Base-by-base conservation (phyloP, 371 early-diverging fungal genomes). In the Rhizomucor miehei region DNA sequence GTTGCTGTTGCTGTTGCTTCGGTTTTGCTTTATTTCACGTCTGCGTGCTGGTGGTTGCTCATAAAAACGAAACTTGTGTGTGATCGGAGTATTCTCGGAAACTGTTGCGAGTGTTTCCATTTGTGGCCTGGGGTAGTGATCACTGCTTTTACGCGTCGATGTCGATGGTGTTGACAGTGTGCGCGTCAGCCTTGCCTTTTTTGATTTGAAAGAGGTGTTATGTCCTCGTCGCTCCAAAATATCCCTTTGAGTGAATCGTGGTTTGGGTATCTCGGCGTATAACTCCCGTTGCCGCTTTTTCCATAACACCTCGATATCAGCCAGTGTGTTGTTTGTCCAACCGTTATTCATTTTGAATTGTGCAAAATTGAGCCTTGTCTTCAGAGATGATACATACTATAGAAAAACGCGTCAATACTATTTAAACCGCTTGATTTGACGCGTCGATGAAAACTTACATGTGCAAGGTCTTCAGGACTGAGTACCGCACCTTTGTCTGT, bases 261-360 rank as follows among this genome's bases (percentile, higher is more conserved):
- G 74, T 19, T 58, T 73, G 1, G 74, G 74, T 48, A 73, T 54
- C 10, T 56, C 60, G 21, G 59, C 59, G 19, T 65, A 56, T 0
- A 57, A 14, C 40, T 62, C 59, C n/a, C 62, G 54, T 34, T 69
- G 74, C 14, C 58, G 41, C 43, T 67, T 56, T 48, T 61, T 69
- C 74, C 74, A 73, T 16, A 69, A 23, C 17, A 56, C 53, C 40
- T 73, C 70, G 10, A 73, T 66, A 44, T 73, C 74, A 8, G 57
- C 21, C 34, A 73, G 41, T 1, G 70, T 67, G 46, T 53, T 69
- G 6, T 51, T 63, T 55, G 69, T 67, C 74, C 74, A 73, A 14
- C 74, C 74, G 25, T 73, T 57, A 12, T 55, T 63, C 39, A 73
- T 40, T 41, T 73, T 73, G 58, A 73, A 73, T n/a, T 63, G 62